Evolutionary conservation across 495 filamentous ascomycete species (phyloP).

Genomic region (Pyrenula massariospora): DNA sequence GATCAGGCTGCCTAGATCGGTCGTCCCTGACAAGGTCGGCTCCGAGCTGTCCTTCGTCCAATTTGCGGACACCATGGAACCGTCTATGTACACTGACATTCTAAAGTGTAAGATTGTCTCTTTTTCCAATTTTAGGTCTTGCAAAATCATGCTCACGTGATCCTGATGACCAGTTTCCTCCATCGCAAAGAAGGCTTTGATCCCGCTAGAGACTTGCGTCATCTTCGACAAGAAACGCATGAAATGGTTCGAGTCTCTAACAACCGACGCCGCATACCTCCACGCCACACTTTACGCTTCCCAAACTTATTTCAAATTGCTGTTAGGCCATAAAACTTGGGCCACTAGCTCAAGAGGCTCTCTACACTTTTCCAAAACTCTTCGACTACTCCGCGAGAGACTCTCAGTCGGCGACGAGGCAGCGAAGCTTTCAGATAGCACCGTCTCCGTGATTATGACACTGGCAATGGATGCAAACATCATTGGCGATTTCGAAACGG

Average conservation of each 20-base stretch:
- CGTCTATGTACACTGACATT: constrained; percentile 6
- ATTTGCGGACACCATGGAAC: constrained; percentile 20
- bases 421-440: constrained; percentile 15
- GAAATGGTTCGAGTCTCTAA: constrained; percentile 20
- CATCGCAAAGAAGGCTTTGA: constrained; percentile 24
- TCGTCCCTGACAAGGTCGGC: constrained; percentile 5
- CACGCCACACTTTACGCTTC: constrained; percentile 24
- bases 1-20: neutral
- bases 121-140: too few species aligned
- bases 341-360: neutral
- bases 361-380: constrained; percentile 17
- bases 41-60: constrained; percentile 13
- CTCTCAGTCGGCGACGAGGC: constrained; percentile 7
- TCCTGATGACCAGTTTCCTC: constrained; percentile 19
- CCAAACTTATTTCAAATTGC: constrained; percentile 16
- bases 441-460: constrained; percentile 18
- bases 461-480: constrained; percentile 18
- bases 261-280: constrained; percentile 22
- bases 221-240: constrained; percentile 16
- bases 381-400: constrained; percentile 23
- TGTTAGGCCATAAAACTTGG: neutral
- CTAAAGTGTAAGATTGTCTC: constrained; percentile 9
- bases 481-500: constrained; percentile 11
- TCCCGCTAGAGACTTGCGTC: constrained; percentile 25
- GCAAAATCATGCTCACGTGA: too few species aligned